A percentile compares a stretch with the other conserved stretches of the same genome.
Conservation (phyloP, 1,139 yeast genomes). For the Geotrichum phurueaensis region DNA sequence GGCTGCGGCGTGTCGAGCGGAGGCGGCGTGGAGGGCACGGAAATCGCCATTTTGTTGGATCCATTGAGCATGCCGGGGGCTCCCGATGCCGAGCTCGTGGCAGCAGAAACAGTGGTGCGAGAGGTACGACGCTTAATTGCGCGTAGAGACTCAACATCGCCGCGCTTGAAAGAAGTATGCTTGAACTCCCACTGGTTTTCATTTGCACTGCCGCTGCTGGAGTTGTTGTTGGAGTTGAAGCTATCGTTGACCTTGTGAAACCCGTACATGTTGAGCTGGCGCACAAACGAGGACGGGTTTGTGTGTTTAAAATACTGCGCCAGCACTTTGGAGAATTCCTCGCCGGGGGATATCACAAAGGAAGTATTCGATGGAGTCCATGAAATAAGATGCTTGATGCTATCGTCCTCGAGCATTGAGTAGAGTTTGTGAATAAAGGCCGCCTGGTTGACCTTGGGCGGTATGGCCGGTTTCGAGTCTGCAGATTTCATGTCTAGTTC, state of each 20-base stretch:
- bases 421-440: conserved; percentile 59
- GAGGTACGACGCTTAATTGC: conserved; percentile 61
- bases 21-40: conserved; percentile 1
- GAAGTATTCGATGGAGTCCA: conserved; percentile 63
- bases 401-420: conserved; percentile 52
- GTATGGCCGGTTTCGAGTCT: background rate
- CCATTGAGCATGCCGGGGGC: background rate
- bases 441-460: conserved; percentile 39
- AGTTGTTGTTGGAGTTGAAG: conserved; percentile 23
- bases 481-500: background rate
- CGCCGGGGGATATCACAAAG: conserved; percentile 40
- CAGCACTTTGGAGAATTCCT: conserved; percentile 49
- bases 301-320: conserved; percentile 93
- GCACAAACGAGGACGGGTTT: conserved; percentile 88
- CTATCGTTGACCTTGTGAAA: conserved; percentile 66
- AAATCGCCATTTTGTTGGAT: background rate
- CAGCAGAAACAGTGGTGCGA: conserved; percentile 27
- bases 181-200: conserved; percentile 70
- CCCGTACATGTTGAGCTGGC: conserved; percentile 96
- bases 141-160: conserved; percentile 59
- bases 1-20: conserved; percentile 10
- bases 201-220: conserved; percentile 29
- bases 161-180: conserved; percentile 73
- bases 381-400: conserved; percentile 55
- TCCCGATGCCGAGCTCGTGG: background rate